phyloP scores from a whole-genome alignment of 73 alveolate genomes.

The Symbiodinium pilosum region DNA sequence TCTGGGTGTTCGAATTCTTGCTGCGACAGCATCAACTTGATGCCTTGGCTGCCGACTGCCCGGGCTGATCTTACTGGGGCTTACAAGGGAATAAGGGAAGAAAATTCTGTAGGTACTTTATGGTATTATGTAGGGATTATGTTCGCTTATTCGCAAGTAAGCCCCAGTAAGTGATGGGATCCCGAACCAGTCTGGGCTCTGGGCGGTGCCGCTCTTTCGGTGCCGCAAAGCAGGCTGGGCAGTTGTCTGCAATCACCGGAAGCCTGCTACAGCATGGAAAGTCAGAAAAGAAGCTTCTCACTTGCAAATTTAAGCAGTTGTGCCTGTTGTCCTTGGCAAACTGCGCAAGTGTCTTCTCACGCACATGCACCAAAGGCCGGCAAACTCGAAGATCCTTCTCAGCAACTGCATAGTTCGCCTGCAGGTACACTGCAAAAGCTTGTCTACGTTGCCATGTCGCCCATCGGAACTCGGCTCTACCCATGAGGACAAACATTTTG shows the following conservation, averaged over 20 bases:
- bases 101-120: too few relatives aligned
- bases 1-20: slow-evolving; percentile 95
- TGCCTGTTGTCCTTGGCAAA: slow-evolving; percentile 96
- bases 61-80: not conserved
- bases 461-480: too few relatives aligned
- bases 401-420: slow-evolving; percentile 80
- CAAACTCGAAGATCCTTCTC: slow-evolving; percentile 97
- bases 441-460: too few relatives aligned
- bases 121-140: not conserved
- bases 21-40: slow-evolving; percentile 92
- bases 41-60: not conserved
- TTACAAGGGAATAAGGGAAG: not conserved
- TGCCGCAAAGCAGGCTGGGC: slow-evolving; percentile 99
- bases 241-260: slow-evolving; percentile 99
- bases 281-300: not conserved
- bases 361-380: slow-evolving; percentile 98
- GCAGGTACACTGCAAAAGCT: too few relatives aligned
- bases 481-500: too few relatives aligned
- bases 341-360: slow-evolving; percentile 98
- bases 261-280: slow-evolving; percentile 94
- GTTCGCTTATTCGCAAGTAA: not conserved
- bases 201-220: slow-evolving; percentile 98
- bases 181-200: not conserved
- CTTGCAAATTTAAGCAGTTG: not conserved
- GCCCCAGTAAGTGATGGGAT: not conserved